phyloP scores from a whole-genome alignment of 768 basidiomycete species.

The Lactarius evosmus region DNA sequence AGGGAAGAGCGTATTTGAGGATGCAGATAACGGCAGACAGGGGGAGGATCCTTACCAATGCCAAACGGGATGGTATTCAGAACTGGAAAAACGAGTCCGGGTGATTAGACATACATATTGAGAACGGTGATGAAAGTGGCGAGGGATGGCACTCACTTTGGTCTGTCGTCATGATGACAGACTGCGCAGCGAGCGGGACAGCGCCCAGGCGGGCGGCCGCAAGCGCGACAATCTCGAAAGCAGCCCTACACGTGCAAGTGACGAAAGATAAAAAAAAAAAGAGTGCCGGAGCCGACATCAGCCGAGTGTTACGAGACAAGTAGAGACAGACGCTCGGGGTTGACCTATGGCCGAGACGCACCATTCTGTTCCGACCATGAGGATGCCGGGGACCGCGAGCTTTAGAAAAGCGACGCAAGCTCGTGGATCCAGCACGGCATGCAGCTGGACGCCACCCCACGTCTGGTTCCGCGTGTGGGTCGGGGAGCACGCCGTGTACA shows the following conservation, averaged over 20 bases:
- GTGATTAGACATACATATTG: neutral
- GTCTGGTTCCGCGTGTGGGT: conserved; percentile 54
- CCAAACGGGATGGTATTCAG: conserved; percentile 75
- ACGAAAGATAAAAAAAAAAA: neutral
- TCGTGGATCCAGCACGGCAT: conserved; percentile 42
- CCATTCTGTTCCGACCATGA: conserved; percentile 84
- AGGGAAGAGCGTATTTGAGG: no score
- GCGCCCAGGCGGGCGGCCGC: conserved; percentile 69
- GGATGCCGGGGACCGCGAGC: conserved; percentile 70
- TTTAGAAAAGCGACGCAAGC: conserved; percentile 58
- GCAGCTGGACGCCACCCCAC: conserved; percentile 58
- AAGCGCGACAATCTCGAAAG: conserved; percentile 78
- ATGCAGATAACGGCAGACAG: neutral
- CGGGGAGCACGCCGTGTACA: conserved; percentile 49
- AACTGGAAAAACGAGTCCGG: conserved; percentile 40
- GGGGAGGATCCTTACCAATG: conserved; percentile 41
- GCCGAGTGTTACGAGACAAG: neutral
- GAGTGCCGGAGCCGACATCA: neutral
- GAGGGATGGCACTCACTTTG: conserved; percentile 46
- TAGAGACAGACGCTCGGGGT: neutral
- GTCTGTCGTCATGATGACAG: conserved; percentile 77
- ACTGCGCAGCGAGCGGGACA: conserved; percentile 69
- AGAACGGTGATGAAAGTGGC: neutral
- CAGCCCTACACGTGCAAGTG: conserved; percentile 49
- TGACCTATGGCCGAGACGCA: conserved; percentile 34